A percentile compares a stretch with the other conserved stretches of the same genome.
Evolutionary conservation across 495 filamentous ascomycete species (phyloP).

Genomic region (Filosporella fistucella): DNA sequence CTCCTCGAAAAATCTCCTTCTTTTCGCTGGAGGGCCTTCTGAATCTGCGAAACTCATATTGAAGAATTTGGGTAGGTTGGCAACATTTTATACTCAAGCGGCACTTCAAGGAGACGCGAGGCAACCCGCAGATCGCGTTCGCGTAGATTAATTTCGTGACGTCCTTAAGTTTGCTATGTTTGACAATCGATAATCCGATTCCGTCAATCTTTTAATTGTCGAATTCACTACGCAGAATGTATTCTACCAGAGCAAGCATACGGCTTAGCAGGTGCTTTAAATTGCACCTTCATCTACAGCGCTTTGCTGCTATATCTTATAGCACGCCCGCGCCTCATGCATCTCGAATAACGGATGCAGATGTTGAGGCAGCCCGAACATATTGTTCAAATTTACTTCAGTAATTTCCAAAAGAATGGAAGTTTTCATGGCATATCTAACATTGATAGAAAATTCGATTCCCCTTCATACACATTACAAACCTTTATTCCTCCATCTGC

Average conservation of each 20-base stretch:
- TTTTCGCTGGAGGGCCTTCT: conserved; percentile 68
- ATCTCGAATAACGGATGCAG: conserved; percentile 27
- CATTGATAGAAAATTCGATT: conserved; percentile 66
- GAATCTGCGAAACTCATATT: conserved; percentile 51
- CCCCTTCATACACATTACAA: conserved; percentile 79
- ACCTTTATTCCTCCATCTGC: conserved; percentile 71
- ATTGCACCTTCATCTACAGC: not conserved
- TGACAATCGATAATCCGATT: not conserved
- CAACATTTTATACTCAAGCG: conserved; percentile 3
- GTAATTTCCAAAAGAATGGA: too few species aligned
- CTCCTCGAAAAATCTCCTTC: conserved; percentile 75
- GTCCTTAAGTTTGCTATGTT: conserved; percentile 7
- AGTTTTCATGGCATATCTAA: too few species aligned
- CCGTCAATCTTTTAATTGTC: not conserved
- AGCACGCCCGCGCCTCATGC: conserved; percentile 24
- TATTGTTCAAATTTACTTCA: conserved; percentile 55
- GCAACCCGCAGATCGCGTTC: conserved; percentile 23
- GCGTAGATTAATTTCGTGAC: conserved; percentile 34
- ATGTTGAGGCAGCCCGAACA: conserved; percentile 46
- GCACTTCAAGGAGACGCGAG: conserved; percentile 36
- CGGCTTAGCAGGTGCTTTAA: conserved; percentile 9
- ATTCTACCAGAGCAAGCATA: conserved; percentile 17
- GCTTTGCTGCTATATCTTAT: conserved; percentile 24
- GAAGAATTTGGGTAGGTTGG: conserved; percentile 1
- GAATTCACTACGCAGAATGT: conserved; percentile 13